Conservation (phyloP, 2,329 filamentous ascomycete genomes). For the Macrophomina phaseolina region DNA sequence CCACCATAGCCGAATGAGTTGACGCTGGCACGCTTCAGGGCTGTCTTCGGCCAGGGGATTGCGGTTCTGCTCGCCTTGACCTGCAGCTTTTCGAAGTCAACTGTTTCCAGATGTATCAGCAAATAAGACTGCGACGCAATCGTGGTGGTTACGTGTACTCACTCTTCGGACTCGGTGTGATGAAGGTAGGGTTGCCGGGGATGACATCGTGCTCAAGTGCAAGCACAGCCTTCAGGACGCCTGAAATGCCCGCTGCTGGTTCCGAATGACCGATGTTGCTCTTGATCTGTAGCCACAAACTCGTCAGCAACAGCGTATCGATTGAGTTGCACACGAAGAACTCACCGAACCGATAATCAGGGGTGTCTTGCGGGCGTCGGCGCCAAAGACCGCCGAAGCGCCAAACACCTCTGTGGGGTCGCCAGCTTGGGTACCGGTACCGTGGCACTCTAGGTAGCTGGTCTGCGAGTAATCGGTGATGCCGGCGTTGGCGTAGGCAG, state of each 20-base stretch:
- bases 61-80: not conserved
- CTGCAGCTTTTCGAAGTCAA: slow-evolving; percentile 20
- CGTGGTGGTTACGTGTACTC: not conserved
- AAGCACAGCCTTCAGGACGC: slow-evolving; percentile 39
- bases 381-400: slow-evolving; percentile 52
- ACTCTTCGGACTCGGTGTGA: slow-evolving; percentile 16
- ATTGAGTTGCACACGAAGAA: too few species aligned
- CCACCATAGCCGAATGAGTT: slow-evolving; percentile 38
- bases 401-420: slow-evolving; percentile 62
- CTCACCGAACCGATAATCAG: slow-evolving; percentile 38
- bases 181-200: slow-evolving; percentile 30
- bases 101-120: not conserved
- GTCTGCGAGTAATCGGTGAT: slow-evolving; percentile 36
- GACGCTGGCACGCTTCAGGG: slow-evolving; percentile 30
- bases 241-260: slow-evolving; percentile 35
- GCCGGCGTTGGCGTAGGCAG: slow-evolving; percentile 41
- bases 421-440: slow-evolving; percentile 60
- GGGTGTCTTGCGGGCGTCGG: slow-evolving; percentile 20
- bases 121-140: too few species aligned
- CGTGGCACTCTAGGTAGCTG: slow-evolving; percentile 57
- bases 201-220: slow-evolving; percentile 36
- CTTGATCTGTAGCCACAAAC: slow-evolving; percentile 31
- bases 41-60: slow-evolving; percentile 29
- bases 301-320: too few species aligned
- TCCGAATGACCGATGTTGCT: slow-evolving; percentile 43